Conservation (phyloP, 495 filamentous ascomycete species). For the Penicillium fimorum region DNA sequence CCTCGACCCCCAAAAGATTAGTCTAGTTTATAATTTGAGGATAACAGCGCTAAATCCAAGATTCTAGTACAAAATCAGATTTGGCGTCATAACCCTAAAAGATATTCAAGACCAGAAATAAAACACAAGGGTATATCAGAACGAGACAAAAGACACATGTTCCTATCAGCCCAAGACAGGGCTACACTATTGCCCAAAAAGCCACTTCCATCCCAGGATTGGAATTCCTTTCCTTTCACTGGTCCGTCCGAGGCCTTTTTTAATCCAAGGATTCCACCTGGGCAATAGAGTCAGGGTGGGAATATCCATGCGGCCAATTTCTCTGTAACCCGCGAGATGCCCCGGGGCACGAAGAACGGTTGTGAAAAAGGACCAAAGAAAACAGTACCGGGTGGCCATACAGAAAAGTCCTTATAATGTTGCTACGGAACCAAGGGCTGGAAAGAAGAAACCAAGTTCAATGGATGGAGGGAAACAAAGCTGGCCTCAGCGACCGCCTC, state of each 20-base stretch:
- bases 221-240: background rate
- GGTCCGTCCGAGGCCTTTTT: background rate
- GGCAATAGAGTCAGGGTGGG: background rate
- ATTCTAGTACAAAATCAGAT: background rate
- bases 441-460: constrained; percentile 1
- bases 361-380: background rate
- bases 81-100: background rate
- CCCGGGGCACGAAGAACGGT: background rate
- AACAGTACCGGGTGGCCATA: background rate
- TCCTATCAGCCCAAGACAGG: background rate
- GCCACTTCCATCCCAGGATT: background rate
- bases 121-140: background rate
- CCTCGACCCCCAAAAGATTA: background rate
- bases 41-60: background rate
- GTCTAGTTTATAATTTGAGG: background rate
- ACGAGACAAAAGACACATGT: background rate
- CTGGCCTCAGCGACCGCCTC: constrained; percentile 28
- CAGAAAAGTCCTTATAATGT: background rate
- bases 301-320: background rate
- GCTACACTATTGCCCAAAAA: background rate
- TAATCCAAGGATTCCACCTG: background rate
- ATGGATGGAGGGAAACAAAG: constrained; percentile 1
- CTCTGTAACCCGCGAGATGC: background rate
- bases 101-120: background rate
- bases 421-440: background rate